Percentiles rank a stretch among this genome's conserved stretches.
phyloP scores from a whole-genome alignment of 441 rosid species.

The Pelargonium fulgidum region DNA sequence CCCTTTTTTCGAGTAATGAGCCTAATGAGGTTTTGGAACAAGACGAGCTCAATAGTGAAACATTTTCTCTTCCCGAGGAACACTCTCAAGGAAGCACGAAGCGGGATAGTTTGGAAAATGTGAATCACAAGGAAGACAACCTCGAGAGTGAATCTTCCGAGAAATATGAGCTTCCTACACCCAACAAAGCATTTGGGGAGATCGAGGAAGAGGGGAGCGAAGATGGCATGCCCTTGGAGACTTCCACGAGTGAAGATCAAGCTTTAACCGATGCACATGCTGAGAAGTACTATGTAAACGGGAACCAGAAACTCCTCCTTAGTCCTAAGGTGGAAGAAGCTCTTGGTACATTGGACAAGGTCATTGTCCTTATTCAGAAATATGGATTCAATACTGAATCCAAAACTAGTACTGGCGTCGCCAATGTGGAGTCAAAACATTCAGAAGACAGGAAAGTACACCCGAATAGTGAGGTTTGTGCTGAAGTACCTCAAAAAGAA shows the following conservation, averaged over 20 bases:
- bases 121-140: constrained; percentile 16
- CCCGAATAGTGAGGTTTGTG: constrained; percentile 26
- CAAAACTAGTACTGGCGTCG: constrained; percentile 24
- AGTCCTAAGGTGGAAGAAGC: constrained; percentile 74
- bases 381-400: constrained; percentile 29
- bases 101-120: constrained; percentile 14
- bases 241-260: constrained; percentile 19
- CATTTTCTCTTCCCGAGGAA: constrained; percentile 18
- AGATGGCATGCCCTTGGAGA: constrained; percentile 19
- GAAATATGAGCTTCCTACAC: constrained; percentile 12
- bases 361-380: constrained; percentile 49
- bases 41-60: constrained; percentile 20
- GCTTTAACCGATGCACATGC: constrained; percentile 16
- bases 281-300: constrained; percentile 19
- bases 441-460: constrained; percentile 22
- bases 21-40: constrained; percentile 24
- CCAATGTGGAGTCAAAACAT: constrained; percentile 23
- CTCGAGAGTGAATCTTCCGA: constrained; percentile 18
- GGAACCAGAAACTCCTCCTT: constrained; percentile 31
- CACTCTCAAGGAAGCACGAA: constrained; percentile 20
- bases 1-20: constrained; percentile 36
- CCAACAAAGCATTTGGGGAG: constrained; percentile 37
- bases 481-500: constrained; percentile 29
- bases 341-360: constrained; percentile 65
- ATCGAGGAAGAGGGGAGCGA: constrained; percentile 55